Base-by-base conservation (phyloP, 176 grass and related monocot species). In the Microstegium vimineum region DNA sequence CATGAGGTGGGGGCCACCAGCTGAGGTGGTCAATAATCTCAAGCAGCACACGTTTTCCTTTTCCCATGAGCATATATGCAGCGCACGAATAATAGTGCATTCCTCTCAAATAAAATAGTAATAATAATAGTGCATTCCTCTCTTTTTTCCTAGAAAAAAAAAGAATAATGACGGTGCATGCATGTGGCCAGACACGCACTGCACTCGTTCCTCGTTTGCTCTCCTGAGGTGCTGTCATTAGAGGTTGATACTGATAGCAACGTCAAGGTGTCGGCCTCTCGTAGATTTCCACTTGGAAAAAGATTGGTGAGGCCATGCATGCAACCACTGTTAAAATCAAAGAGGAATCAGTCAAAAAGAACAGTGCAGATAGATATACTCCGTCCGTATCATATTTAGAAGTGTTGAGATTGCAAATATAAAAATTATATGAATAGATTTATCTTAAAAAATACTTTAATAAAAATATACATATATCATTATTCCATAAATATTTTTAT, bases 171-270 rank as follows among this genome's bases (percentile, higher is more conserved):
- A 14, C 0, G 11, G 8, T 65, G 15, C 52, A n/a, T n/a, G n/a
- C n/a, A 85, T 22, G 75, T 77, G 52, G 76, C 40, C 54, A 79
- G 30, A 57, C 54, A 79, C 41, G 66, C 75, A 77, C 42, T 64
- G 42, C 41, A n/a, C 7, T 26, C 4, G 8, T 63, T 20, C 8
- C 20, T 73, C 9, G 31, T 43, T 63, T 46, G 40, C n/a, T n/a
- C 25, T 41, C 14, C 6, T 38, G 15, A 51, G 63, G 49, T 63
- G 82, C 51, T 71, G 77, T 34, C 71, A 76, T 67, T 12, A n/a
- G n/a, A 13, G 41, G 69, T 52, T 76, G 54, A 71, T n/a, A n/a
- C 41, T 7, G 72, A 89, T 13, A 56, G 65, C 82, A 85, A 82
- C 83, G 9, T 59, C 63, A 11, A 62, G 61, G 69, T 74, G 74